Percentiles rank a stretch among this genome's conserved stretches.
phyloP scores from a whole-genome alignment of 768 basidiomycete genomes.

The Arthromyces matolae region DNA sequence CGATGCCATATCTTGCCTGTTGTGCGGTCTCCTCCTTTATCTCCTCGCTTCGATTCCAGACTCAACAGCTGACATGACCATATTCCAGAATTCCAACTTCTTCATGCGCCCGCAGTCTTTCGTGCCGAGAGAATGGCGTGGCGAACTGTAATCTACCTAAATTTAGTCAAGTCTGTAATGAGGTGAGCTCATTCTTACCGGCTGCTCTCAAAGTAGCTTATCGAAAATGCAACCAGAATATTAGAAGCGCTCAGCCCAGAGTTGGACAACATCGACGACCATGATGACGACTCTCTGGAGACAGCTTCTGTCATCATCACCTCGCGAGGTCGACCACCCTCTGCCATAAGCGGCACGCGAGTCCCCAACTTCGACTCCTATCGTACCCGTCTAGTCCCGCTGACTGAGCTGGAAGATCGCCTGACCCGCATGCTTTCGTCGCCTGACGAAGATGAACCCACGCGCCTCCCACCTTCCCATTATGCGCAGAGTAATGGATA shows the following conservation, averaged over 20 bases:
- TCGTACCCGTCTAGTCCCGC: slow-evolving; percentile 59
- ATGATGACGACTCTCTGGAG: slow-evolving; percentile 55
- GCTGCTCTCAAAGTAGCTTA: slow-evolving; percentile 17
- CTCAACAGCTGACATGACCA: slow-evolving; percentile 7
- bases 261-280: slow-evolving; percentile 53
- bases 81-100: slow-evolving; percentile 72
- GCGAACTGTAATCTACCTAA: slow-evolving; percentile 86
- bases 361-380: slow-evolving; percentile 63
- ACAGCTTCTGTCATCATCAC: slow-evolving; percentile 50
- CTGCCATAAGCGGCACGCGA: slow-evolving; percentile 45
- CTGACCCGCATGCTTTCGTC: slow-evolving; percentile 65
- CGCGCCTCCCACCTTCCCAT: slow-evolving; percentile 43
- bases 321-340: slow-evolving; percentile 46
- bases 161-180: slow-evolving; percentile 78
- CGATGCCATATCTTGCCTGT: not conserved
- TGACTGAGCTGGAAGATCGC: slow-evolving; percentile 64
- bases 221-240: slow-evolving; percentile 46
- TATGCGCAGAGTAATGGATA: slow-evolving; percentile 19
- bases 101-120: slow-evolving; percentile 75
- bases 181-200: slow-evolving; percentile 40
- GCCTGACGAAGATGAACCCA: slow-evolving; percentile 69
- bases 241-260: slow-evolving; percentile 72
- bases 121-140: slow-evolving; percentile 79
- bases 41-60: not conserved
- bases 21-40: too few relatives aligned